Base-by-base conservation (phyloP, 495 filamentous ascomycete species). In the Lophiotrema nucula region DNA sequence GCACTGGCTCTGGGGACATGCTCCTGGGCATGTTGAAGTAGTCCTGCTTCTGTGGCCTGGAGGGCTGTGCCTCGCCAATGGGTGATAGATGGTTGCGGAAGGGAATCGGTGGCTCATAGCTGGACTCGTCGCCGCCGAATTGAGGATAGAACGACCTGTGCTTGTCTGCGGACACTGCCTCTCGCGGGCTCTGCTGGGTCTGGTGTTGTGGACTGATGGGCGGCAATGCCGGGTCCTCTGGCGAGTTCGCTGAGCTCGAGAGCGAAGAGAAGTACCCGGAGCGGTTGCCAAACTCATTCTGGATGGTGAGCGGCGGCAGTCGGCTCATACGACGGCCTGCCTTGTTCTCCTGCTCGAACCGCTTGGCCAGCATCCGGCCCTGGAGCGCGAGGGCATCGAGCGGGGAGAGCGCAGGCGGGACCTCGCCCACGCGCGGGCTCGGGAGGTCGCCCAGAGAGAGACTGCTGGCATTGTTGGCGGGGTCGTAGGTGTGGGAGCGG, bases 381-480 rank as follows among this genome's bases (percentile, higher is more conserved):
- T 96, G 92, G 56, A 89, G 80, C 16, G 90, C 90, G 60, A 98
- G 89, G 35, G 93, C 92, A 78, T 97, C 93, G 43, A 98, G 82
- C 15, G 93, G 93, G 1, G 93, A 97, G 45, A 97, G 81, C 26
- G 91, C 87, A 15, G 93, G 93, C 27, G 93, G 92, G 10, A 90
- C 79, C 64, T 96, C 93, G 45, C 92, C 93, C 46, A 62, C 42
- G 23, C 68, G 66, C 23, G 73, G 72, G 18, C 68, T 69, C 26
- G 70, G 69, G n/a, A 73, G 64, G 47, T 70, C 69, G 25, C 61
- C 52, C 1, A 62, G 41, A 31, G 53, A 53, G 26, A 66, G 41
- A 27, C 47, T 54, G 53, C 41, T 55, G 16, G 53, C 19, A 31
- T 31, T 53, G 48, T 37, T 37, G 11, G 47, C 49, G 4, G 45